phyloP scores from a whole-genome alignment of 352 stramenopile species.

The Phytophthora vignae region DNA sequence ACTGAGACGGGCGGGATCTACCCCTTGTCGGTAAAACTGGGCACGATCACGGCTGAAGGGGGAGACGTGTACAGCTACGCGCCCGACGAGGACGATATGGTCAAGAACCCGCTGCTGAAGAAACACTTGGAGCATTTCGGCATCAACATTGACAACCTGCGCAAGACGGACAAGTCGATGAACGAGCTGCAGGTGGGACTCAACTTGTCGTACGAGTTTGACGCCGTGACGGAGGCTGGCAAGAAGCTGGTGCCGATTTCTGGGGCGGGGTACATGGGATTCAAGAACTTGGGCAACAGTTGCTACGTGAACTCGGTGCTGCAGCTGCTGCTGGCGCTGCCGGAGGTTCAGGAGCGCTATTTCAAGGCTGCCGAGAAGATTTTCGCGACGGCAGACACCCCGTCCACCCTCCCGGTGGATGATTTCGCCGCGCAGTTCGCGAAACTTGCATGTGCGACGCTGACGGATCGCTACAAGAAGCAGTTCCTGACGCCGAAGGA shows the following conservation, averaged over 20 bases:
- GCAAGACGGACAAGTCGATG: constrained; percentile 99
- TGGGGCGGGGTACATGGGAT: constrained; percentile 94
- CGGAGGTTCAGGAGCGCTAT: constrained; percentile 80
- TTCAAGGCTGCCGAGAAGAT: constrained; percentile 65
- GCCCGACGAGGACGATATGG: constrained; percentile 97
- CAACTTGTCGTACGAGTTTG: constrained; percentile 99
- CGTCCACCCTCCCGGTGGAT: constrained; percentile 43
- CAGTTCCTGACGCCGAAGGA: constrained; percentile 38
- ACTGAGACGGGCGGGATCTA: constrained; percentile 93
- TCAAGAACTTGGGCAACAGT: constrained; percentile 99
- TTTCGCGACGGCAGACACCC: constrained; percentile 51
- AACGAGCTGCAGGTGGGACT: constrained; percentile 97
- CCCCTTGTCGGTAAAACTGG: constrained; percentile 98
- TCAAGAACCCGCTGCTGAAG: constrained; percentile 95
- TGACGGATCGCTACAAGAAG: constrained; percentile 89
- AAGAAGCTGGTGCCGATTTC: constrained; percentile 92
- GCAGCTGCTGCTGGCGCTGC: constrained; percentile 93
- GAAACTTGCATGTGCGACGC: constrained; percentile 91
- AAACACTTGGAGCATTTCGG: constrained; percentile 96
- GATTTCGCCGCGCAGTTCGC: constrained; percentile 95
- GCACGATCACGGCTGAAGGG: constrained; percentile 95
- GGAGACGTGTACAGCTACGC: constrained; percentile 99
- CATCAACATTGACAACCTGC: constrained; percentile 94
- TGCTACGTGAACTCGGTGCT: constrained; percentile 99
- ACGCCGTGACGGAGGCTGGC: constrained; percentile 97